Base-by-base conservation (phyloP, 495 filamentous ascomycete genomes). In the Geoglossum glabrum region DNA sequence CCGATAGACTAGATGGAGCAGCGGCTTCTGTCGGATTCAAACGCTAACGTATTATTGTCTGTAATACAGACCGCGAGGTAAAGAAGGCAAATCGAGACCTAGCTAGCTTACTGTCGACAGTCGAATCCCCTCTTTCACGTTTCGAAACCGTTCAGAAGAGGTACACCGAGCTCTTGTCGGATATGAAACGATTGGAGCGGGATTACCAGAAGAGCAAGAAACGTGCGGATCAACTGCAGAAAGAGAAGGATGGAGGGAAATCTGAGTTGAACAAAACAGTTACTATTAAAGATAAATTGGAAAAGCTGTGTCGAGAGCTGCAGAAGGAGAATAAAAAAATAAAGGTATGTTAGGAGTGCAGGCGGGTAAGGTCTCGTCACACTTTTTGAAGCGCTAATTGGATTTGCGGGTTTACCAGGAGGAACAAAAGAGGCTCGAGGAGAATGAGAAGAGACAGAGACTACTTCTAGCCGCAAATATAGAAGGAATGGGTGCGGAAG, bases 201-300 rank as follows among this genome's bases (percentile, higher is more conserved):
- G 92, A 97, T 57, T 86, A 94, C 64, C 75, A 84, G 43, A 97
- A 95, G 71, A 89, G 88, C 65, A 95, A 95, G 72, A 98, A 96
- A 70, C 83, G 88, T 9, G 87, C 84, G 17, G 92, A 98, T 69
- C 85, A 88, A 64, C 68, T 97, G 58, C 92, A 98, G 70, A 97
- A 97, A 68, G 92, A 98, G 61, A 93, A 93, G 67, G 92, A 98
- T 69, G 82, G 85, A 60, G 79, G 81, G 21, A 81, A 86, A 61
- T 83, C 82, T 38, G 92, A 98, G 68, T 75, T 94, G 55, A 90
- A 77, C 69, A 93, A 92, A 68, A 89, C 86, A 23, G 79, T 84
- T 9, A 81, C 80, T 11, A 80, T 95, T 65, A 94, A 90, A 67
- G 86, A 95, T 61, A 96, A 96, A 69, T 72, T 97, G 40, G 93